Base-by-base conservation (phyloP, 495 filamentous ascomycete genomes). In the Aspergillus panamensis region DNA sequence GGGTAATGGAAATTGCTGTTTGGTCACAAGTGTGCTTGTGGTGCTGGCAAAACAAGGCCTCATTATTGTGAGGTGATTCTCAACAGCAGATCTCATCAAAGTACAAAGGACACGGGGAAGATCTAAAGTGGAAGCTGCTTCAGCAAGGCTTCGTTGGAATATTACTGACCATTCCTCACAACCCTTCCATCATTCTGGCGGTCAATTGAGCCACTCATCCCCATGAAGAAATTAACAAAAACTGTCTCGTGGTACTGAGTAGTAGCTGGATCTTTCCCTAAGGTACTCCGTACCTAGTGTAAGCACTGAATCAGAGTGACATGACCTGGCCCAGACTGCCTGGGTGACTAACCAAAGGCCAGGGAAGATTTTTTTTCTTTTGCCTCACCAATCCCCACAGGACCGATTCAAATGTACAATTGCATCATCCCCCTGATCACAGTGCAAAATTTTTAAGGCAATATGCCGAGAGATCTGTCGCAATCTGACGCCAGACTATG, bases 1-100 rank as follows among this genome's bases (percentile, higher is more conserved):
- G 69, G 63, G 67, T 72, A 72, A 72, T 72, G 63, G 57, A 69
- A 64, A 65, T 49, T 55, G 35, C 57, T 57, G 42, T 48, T 57
- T 58, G 61, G 66, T 66, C 60, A 64, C 59, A 58, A 55, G 57
- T 60, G 47, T 25, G 4, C 16, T 20, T 39, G 16, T 45, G 9
- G 8, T 45, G 42, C 19, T 45, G 42, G 42, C 17, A 6, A 45
- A 45, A 45, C 17, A 40, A 16, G 37, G 13, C 37, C 16, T 16
- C 37, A 12, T 45, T 21, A 10, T 21, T 6, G 6, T 39, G 35
- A n/a, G n/a, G 14, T 39, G 35, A 39, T 12, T n/a, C 35, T 39
- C 25, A 25, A 25, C 25, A 25, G 25, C 25, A 25, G 25, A 25
- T 25, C 5, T 25, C 25, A 25, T 25, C 25, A 2, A 25, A 25